Base-by-base conservation (phyloP, 2,329 filamentous ascomycete genomes). In the Fusarium longipes region DNA sequence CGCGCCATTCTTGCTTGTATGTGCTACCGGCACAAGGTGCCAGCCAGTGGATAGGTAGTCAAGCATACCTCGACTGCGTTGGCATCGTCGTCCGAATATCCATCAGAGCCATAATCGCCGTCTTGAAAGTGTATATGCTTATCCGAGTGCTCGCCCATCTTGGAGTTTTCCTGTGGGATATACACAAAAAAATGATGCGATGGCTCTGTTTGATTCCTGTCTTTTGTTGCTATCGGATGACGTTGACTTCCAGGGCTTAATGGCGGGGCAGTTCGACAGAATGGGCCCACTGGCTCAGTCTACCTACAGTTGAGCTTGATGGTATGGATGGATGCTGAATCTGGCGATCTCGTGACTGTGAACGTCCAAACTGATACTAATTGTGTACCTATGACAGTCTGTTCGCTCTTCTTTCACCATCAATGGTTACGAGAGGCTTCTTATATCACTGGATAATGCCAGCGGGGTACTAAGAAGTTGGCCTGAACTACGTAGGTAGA, bases 51-150 rank as follows among this genome's bases (percentile, higher is more conserved):
- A 14, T 32, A 29, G 15, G 27, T 33, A 18, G 33, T 47, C 39
- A 32, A 63, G 73, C 32, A 42, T 78, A 87, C 85, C 80, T 87
- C 85, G 47, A 87, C 81, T 12, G 83, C 77, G 43, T 76, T 78
- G 55, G 67, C 57, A 48, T 76, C 77, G 42, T 87, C 85, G 56
- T 87, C 85, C 45, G 85, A 84, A 67, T 83, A 85, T 33, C 77
- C 80, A 52, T 81, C 82, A 6, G 81, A 63, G 61, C 65, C 63
- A 48, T 63, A 82, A 38, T 75, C 75, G 32, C 75, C 75, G 25
- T 74, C 77, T 35, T 81, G 78, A 54, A 77, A 74, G 4, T 70
- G 62, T n/a, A 67, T 70, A 48, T 72, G 68, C 42, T 72, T 75
- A 30, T 36, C 48, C 6, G 56, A 32, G 17, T 61, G 51, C 20